phyloP scores from a whole-genome alignment of 768 basidiomycete genomes.

The Kwoniella dendrophila region DNA sequence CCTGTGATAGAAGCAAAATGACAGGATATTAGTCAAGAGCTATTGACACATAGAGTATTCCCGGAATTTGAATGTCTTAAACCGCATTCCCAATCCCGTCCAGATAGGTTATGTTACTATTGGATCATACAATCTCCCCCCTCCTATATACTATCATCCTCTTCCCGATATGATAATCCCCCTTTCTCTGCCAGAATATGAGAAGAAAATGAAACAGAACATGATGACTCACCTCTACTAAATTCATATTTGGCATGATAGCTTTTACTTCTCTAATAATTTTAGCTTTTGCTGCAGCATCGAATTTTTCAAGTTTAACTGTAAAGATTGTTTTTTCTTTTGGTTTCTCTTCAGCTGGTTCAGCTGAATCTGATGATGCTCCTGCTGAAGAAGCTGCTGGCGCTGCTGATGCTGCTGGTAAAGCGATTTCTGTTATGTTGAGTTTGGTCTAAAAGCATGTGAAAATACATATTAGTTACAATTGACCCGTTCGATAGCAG shows the following conservation, averaged over 20 bases:
- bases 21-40: too few relatives aligned
- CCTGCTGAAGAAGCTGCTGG: constrained; percentile 58
- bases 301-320: constrained; percentile 91
- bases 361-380: constrained; percentile 63
- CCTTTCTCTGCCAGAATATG: too few relatives aligned
- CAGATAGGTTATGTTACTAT: not conserved
- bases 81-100: not conserved
- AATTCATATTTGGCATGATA: constrained; percentile 88
- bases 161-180: too few relatives aligned
- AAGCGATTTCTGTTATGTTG: constrained; percentile 96
- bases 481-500: too few relatives aligned
- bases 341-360: constrained; percentile 79
- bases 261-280: constrained; percentile 98
- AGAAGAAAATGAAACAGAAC: not conserved
- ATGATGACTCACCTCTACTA: constrained; percentile 79
- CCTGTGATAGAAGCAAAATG: constrained; percentile 62
- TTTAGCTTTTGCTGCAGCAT: constrained; percentile 88
- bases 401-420: constrained; percentile 70
- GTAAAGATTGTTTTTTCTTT: constrained; percentile 99
- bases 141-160: not conserved
- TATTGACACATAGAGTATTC: too few relatives aligned
- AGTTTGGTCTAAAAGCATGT: constrained; percentile 68
- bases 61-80: too few relatives aligned
- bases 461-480: too few relatives aligned
- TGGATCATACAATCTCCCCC: not conserved